Evolutionary conservation across 83 land plant genomes (phyloP), one percentile per base, ranked within the genome.

Genomic region (Thuja plicata): DNA sequence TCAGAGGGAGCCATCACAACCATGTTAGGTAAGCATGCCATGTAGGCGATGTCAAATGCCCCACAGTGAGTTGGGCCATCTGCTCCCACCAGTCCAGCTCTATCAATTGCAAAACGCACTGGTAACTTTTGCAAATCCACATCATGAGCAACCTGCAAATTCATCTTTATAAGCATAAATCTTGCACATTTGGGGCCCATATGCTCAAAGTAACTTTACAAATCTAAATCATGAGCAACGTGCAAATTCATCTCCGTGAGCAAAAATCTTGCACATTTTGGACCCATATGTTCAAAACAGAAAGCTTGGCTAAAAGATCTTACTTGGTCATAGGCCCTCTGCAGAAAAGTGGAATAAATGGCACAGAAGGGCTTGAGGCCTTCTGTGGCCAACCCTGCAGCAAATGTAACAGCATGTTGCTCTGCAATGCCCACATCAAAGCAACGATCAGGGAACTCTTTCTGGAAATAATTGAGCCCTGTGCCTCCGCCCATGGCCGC

Each of bases 401-500:
- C 95, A 87, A 95, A 95, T 8, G 96, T 95, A 21, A 95, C 93
- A 5, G 93, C 94, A 89, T 93, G 94, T 43, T 93, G 94, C 86
- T 93, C 94, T 3, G 94, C 94, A 34, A 84, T 84, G 60, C 62
- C 86, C 46, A 84, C 86, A 52, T 84, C 62, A 19, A 84, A 95
- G 85, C 94, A 95, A 24, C 93, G 93, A 3, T 91, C 92, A 1
- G 95, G 95, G 52, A 94, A 95, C 66, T 37, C 89, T 74, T 93
- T 93, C 86, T 95, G 92, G 86, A 95, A 95, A 62, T 88, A 93
- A 66, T 94, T 94, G 30, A 95, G 95, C 5, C 94, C 95, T 54
- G 96, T 93, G 9, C 95, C 94, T 66, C 95, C 94, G 7, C 97
- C 97, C 97, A 95, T 94, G 41, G 95, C 95, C 21, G 97, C 97